Evolutionary conservation across 2,329 filamentous ascomycete genomes (phyloP).

Genomic region (Coniosporium tulheliwenetii): DNA sequence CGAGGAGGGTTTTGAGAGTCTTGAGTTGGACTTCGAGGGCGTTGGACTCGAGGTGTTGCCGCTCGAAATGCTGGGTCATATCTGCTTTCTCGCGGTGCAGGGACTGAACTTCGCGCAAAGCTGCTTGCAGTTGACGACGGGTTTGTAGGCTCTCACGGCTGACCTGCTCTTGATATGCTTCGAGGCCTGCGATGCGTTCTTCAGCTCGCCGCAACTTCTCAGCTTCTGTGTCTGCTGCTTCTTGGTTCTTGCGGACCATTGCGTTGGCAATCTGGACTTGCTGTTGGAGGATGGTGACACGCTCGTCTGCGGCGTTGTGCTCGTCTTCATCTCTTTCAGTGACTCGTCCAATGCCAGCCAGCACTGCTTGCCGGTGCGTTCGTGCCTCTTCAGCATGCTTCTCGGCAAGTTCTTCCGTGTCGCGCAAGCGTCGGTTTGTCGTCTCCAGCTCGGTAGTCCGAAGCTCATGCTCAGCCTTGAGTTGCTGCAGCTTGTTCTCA

Average conservation of each 20-base stretch:
- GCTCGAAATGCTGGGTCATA: slow-evolving; percentile 65
- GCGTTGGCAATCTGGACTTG: slow-evolving; percentile 66
- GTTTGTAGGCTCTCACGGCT: slow-evolving; percentile 85
- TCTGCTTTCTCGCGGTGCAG: slow-evolving; percentile 69
- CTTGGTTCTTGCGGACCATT: slow-evolving; percentile 75
- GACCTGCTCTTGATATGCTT: slow-evolving; percentile 93
- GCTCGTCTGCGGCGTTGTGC: slow-evolving; percentile 42
- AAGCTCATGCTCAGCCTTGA: slow-evolving; percentile 73
- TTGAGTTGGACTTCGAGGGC: slow-evolving; percentile 84
- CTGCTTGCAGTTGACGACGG: slow-evolving; percentile 73
- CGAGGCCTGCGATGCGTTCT: slow-evolving; percentile 88
- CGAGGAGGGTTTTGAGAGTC: slow-evolving; percentile 81
- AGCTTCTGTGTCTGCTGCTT: slow-evolving; percentile 70
- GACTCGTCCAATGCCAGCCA: slow-evolving; percentile 69
- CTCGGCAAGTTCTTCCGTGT: slow-evolving; percentile 78
- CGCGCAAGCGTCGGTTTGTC: slow-evolving; percentile 56
- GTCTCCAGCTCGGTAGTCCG: slow-evolving; percentile 62
- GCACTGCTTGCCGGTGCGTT: slow-evolving; percentile 67
- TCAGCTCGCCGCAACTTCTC: slow-evolving; percentile 86
- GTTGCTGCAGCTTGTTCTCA: slow-evolving; percentile 59
- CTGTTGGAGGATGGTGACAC: slow-evolving; percentile 57
- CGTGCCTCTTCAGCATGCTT: slow-evolving; percentile 77
- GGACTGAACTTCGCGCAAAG: slow-evolving; percentile 70
- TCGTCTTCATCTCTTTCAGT: slow-evolving; percentile 36
- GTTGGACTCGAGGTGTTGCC: slow-evolving; percentile 84